These are phyloP conservation scores for Euryodendron excelsum DNA, from an alignment of 148 eudicot genomes.

Conservation along the genomic window DNA sequence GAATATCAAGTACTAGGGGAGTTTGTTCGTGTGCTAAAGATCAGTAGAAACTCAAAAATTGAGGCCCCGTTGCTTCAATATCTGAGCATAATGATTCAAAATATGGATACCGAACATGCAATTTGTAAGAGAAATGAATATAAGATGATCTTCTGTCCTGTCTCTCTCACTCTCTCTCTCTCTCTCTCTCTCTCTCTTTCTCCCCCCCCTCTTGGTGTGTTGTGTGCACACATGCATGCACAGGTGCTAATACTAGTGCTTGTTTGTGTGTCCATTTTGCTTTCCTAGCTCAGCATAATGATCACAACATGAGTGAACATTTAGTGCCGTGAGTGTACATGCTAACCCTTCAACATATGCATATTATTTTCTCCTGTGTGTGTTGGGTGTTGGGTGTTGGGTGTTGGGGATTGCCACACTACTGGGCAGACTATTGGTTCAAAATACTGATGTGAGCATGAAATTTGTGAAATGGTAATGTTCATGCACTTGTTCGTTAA, in stretches of 20 bases:
- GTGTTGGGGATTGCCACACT: too few relatives aligned
- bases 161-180: not conserved
- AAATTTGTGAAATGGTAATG: not conserved
- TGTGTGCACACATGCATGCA: not conserved
- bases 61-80: conserved; percentile 57
- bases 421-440: not conserved
- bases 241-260: not conserved
- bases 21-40: conserved; percentile 47
- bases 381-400: not conserved
- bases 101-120: conserved; percentile 49
- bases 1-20: conserved; percentile 44
- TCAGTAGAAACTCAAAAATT: conserved; percentile 37
- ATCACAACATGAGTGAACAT: not conserved
- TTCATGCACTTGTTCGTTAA: not conserved
- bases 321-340: not conserved
- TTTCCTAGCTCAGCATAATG: conserved; percentile 1
- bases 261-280: not conserved
- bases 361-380: not conserved
- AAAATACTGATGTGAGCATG: not conserved
- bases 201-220: not conserved
- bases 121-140: conserved; percentile 40
- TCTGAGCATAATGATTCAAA: conserved; percentile 58
- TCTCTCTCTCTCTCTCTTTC: not conserved
- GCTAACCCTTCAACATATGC: not conserved
- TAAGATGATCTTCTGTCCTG: not conserved